Conservation (phyloP, 169 alveolate species). For the Plasmodium knowlesi region DNA sequence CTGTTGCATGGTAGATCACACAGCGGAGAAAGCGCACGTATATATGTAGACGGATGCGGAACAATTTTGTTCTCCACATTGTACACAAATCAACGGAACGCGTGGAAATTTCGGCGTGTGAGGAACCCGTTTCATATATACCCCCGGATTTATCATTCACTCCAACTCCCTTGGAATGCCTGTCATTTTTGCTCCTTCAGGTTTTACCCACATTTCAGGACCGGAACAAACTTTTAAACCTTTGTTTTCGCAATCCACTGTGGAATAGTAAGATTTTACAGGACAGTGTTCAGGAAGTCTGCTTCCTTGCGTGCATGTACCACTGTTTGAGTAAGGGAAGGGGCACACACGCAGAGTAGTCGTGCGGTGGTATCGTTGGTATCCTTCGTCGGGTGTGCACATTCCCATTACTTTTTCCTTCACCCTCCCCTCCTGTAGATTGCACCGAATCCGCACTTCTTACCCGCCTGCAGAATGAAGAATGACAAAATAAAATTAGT, state of each 20-base stretch:
- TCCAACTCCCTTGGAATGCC: background rate
- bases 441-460: background rate
- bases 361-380: background rate
- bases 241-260: background rate
- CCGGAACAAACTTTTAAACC: background rate
- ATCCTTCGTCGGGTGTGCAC: background rate
- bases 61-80: background rate
- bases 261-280: background rate
- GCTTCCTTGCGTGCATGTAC: background rate
- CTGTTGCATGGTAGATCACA: background rate
- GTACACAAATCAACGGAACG: background rate
- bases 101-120: background rate
- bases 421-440: background rate
- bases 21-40: background rate
- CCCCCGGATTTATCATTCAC: background rate
- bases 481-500: conserved; percentile 86
- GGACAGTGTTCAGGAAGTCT: background rate
- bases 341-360: background rate
- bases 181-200: background rate
- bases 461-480: conserved; percentile 21
- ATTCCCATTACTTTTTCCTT: background rate
- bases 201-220: background rate
- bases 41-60: background rate
- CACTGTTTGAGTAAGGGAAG: background rate
- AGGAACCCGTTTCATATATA: background rate